Conservation (phyloP, 73 alveolate genomes). For the Paramecium sonneborni region DNA sequence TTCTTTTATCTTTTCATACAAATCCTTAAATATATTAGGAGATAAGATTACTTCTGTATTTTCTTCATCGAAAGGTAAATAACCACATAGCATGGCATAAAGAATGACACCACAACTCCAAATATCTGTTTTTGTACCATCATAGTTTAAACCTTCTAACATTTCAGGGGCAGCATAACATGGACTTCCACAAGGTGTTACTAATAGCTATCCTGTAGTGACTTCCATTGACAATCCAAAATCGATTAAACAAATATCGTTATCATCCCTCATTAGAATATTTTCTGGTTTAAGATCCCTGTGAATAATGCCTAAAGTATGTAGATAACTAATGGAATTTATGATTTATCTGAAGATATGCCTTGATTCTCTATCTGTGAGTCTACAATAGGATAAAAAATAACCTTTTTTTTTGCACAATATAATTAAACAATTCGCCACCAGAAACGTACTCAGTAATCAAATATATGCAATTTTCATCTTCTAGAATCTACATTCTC, state of each 20-base stretch:
- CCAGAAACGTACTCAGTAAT: constrained; percentile 85
- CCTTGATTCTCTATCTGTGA: constrained; percentile 81
- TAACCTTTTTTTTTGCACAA: constrained; percentile 57
- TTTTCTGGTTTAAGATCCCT: constrained; percentile 94
- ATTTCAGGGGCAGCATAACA: constrained; percentile 96
- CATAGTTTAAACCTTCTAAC: constrained; percentile 84
- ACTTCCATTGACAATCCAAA: constrained; percentile 79
- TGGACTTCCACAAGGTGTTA: constrained; percentile 92
- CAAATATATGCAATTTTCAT: constrained; percentile 44
- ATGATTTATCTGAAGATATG: constrained; percentile 78
- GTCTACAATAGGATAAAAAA: constrained; percentile 19
- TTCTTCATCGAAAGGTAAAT: constrained; percentile 94
- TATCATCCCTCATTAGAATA: constrained; percentile 77
- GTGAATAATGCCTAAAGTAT: constrained; percentile 79
- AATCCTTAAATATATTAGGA: not conserved
- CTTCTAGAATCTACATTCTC: not conserved
- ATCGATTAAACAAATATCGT: constrained; percentile 85
- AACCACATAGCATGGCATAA: constrained; percentile 94
- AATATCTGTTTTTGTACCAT: constrained; percentile 79
- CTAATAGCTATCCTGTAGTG: constrained; percentile 46
- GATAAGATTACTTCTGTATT: constrained; percentile 69
- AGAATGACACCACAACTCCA: constrained; percentile 94
- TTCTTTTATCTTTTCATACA: constrained; percentile 82
- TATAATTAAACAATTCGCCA: constrained; percentile 89
- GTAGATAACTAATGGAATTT: constrained; percentile 85